Conservation (phyloP, 345 rosid genomes). For the Passiflora organensis region DNA sequence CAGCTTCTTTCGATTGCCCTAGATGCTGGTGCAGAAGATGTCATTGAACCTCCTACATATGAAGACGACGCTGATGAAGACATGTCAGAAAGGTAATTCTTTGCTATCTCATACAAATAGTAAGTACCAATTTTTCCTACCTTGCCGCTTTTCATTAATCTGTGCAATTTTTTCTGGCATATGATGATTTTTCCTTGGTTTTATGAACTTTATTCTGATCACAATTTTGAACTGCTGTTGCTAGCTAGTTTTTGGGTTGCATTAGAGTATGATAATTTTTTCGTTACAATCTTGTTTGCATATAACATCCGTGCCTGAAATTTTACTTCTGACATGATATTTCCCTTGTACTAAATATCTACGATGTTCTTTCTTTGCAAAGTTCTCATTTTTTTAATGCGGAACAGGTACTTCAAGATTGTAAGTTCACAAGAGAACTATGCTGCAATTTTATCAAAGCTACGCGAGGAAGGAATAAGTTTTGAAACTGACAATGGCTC, state of each 20-base stretch:
- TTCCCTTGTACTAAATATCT: no score
- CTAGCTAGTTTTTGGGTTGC: no score
- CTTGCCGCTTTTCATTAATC: neutral
- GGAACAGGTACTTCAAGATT: conserved; percentile 67
- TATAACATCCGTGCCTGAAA: no score
- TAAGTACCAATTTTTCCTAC: neutral
- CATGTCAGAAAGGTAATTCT: conserved; percentile 49
- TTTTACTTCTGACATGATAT: no score
- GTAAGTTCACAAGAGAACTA: conserved; percentile 73
- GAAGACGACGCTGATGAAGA: conserved; percentile 77
- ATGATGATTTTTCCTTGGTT: neutral
- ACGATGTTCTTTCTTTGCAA: no score
- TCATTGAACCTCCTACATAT: conserved; percentile 67
- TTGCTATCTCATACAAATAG: neutral
- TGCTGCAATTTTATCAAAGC: conserved; percentile 50
- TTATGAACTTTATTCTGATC: no score
- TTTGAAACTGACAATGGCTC: conserved; percentile 93
- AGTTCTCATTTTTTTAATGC: neutral
- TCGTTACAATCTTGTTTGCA: no score
- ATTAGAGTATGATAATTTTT: no score
- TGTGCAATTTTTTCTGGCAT: neutral
- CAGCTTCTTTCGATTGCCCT: conserved; percentile 65
- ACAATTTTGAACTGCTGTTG: no score
- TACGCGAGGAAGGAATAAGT: conserved; percentile 65
- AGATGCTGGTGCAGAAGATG: conserved; percentile 97